phyloP scores from a whole-genome alignment of 768 basidiomycete genomes.

The Hypholoma fasciculare region DNA sequence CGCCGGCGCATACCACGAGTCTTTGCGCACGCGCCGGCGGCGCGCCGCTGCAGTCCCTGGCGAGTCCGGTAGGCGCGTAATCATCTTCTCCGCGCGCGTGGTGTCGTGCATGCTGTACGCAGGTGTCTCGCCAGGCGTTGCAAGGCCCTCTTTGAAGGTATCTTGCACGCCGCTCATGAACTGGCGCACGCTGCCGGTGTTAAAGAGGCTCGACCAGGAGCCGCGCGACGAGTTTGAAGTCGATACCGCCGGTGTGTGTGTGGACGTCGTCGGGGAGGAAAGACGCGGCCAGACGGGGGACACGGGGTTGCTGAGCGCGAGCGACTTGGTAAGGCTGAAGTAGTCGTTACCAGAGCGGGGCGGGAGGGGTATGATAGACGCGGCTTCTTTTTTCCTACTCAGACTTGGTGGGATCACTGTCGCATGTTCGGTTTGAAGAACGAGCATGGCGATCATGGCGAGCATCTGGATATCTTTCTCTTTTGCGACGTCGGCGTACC shows the following conservation, averaged over 20 bases:
- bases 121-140: constrained; percentile 36
- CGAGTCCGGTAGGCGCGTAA: constrained; percentile 15
- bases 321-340: constrained; percentile 49
- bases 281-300: constrained; percentile 58
- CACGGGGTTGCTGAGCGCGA: constrained; percentile 35
- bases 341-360: constrained; percentile 45
- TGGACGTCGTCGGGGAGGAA: constrained; percentile 40
- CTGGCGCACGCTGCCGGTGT: constrained; percentile 63
- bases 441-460: constrained; percentile 70
- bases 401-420: constrained; percentile 8
- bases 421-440: constrained; percentile 50
- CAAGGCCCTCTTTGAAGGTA: constrained; percentile 43
- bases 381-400: constrained; percentile 10
- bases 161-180: constrained; percentile 67
- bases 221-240: constrained; percentile 68
- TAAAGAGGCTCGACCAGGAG: constrained; percentile 82
- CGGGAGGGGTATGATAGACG: constrained; percentile 4
- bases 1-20: constrained; percentile 26
- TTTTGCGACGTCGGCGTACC: constrained; percentile 40
- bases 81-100: constrained; percentile 16
- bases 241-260: constrained; percentile 41
- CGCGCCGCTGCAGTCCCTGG: constrained; percentile 4
- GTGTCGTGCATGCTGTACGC: constrained; percentile 19
- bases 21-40: constrained; percentile 26
- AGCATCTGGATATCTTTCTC: constrained; percentile 79